These are phyloP conservation scores for Candida germanica DNA, from an alignment of 805 yeast species.

Conservation along the genomic window DNA sequence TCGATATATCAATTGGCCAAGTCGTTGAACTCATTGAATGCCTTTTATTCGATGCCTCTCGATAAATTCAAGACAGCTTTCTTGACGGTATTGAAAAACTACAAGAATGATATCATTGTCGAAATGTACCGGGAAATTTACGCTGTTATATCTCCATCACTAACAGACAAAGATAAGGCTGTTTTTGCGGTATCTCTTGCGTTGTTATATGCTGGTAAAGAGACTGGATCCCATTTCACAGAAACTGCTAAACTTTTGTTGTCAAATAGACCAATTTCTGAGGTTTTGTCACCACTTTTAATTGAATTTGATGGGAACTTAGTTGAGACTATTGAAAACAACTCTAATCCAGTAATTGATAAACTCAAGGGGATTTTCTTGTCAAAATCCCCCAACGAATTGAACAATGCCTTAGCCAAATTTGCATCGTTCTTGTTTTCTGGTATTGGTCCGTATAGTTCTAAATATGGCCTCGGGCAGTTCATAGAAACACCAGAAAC, in stretches of 20 bases:
- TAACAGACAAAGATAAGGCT: slow-evolving; percentile 43
- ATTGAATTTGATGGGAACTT: background rate
- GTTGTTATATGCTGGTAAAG: slow-evolving; percentile 21
- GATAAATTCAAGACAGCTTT: slow-evolving; percentile 21
- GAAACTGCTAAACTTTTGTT: slow-evolving; percentile 12
- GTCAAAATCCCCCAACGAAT: slow-evolving; percentile 1
- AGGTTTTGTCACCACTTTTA: background rate
- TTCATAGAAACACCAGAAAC: slow-evolving; percentile 21
- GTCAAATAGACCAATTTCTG: background rate
- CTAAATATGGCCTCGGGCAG: slow-evolving; percentile 30
- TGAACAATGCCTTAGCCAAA: slow-evolving; percentile 16
- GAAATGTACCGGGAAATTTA: slow-evolving; percentile 47
- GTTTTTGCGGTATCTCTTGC: slow-evolving; percentile 42
- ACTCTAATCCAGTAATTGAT: slow-evolving; percentile 6
- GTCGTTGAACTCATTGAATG: slow-evolving; percentile 31
- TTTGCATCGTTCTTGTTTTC: slow-evolving; percentile 23
- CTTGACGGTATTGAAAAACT: background rate
- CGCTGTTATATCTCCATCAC: slow-evolving; percentile 43
- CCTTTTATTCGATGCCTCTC: slow-evolving; percentile 60
- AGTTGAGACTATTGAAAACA: background rate
- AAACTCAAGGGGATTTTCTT: background rate
- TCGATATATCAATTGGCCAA: slow-evolving; percentile 47
- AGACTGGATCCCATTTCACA: slow-evolving; percentile 22
- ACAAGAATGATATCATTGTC: slow-evolving; percentile 22
- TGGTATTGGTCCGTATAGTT: slow-evolving; percentile 25